Evolutionary conservation across 495 filamentous ascomycete species (phyloP), one percentile per base, ranked within the genome.

Genomic region (Darksidea phi): DNA sequence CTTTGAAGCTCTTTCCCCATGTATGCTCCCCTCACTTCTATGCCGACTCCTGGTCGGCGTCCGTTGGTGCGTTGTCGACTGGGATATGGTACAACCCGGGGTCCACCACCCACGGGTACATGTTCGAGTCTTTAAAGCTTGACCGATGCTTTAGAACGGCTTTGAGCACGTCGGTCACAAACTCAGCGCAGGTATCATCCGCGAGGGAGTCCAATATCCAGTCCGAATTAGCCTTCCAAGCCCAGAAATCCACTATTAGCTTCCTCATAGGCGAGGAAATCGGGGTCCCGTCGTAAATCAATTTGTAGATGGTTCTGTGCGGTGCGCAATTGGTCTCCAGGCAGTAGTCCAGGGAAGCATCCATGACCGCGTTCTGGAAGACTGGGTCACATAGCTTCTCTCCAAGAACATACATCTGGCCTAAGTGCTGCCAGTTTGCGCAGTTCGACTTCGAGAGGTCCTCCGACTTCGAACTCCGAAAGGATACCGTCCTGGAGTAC

Each of bases 211-310:
- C n/a, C 13, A 5, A 18, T 18, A 23, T 18, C 6, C 13, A 15
- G 6, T 5, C 23, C 23, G 47, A 15, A 6, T 49, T 6, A n/a
- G 48, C 24, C 7, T 25, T 13, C 24, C 17, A 52, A 17, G 18
- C 18, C 41, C 26, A 42, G 1, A 42, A 23, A 23, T 60, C 48
- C 6, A 60, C 57, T 23, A 57, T 52, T 1, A 59, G 18, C 6
- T 25, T 45, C 15, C 56, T 26, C 6, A 21, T 17, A 12, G 56
- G 56, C 15, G 46, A 43, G 1, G 37, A n/a, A 11, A 17, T 7
- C 13, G 18, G 10, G 7, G 54, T 57, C 17, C 54, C 54, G 3
- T 48, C 45, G n/a, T 57, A 57, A 8, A 57, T 36, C 21, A 54
- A 10, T 1, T 5, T 21, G n/a, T 42, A 13, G 12, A 34, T 11